Percentiles rank a stretch among this genome's conserved stretches.
These are phyloP conservation scores for Heracleum sosnowskyi DNA, from an alignment of 129 eudicot genomes.

Conservation along the genomic window DNA sequence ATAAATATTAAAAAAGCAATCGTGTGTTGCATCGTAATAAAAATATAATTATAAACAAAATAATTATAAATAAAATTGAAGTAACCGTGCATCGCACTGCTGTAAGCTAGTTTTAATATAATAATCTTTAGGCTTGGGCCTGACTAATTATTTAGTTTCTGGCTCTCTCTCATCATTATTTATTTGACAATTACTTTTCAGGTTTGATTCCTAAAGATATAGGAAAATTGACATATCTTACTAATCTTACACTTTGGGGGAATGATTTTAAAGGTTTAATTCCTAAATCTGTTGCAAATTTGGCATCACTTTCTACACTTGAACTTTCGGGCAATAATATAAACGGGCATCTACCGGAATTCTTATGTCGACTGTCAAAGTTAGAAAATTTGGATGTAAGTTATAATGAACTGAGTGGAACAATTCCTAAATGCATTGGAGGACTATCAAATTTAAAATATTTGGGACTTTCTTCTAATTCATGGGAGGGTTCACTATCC, in stretches of 20 bases:
- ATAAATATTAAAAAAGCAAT: no score
- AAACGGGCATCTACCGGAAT: neutral
- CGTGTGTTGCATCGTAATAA: no score
- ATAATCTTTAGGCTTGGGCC: no score
- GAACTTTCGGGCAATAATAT: neutral
- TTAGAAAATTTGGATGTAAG: neutral
- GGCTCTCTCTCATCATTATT: no score
- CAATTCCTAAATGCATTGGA: neutral
- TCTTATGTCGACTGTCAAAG: neutral
- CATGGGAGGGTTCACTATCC: neutral
- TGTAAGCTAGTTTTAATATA: no score
- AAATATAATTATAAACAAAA: no score
- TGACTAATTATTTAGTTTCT: no score
- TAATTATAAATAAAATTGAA: no score
- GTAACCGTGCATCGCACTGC: no score
- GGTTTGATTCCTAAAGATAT: neutral
- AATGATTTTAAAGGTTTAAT: neutral
- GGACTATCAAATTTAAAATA: neutral
- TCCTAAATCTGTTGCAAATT: neutral
- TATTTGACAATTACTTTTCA: neutral
- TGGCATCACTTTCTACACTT: neutral
- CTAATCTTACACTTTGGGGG: neutral
- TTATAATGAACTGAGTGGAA: neutral
- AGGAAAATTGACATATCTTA: neutral
- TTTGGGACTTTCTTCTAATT: neutral